phyloP scores from a whole-genome alignment of 805 yeast genomes.

The Sugiyamaella americana region DNA sequence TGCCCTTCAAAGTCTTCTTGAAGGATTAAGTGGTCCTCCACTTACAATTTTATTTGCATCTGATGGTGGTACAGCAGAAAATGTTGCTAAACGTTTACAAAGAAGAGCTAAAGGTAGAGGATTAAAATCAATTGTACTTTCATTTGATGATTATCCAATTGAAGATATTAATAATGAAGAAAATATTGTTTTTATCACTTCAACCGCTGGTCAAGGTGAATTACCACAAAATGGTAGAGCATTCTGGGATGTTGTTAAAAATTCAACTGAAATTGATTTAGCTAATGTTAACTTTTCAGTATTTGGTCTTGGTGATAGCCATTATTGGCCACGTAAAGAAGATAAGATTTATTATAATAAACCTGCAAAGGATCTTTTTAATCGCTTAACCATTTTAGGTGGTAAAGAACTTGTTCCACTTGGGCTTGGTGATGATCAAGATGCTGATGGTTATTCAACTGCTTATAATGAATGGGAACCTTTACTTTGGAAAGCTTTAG shows the following conservation, averaged over 20 bases:
- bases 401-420: constrained; percentile 66
- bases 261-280: constrained; percentile 57
- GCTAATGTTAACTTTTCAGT: constrained; percentile 52
- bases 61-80: constrained; percentile 86
- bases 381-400: constrained; percentile 61
- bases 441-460: constrained; percentile 89
- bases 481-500: constrained; percentile 77
- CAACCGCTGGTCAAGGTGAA: constrained; percentile 85
- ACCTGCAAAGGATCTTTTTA: constrained; percentile 70
- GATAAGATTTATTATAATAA: constrained; percentile 91
- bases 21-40: constrained; percentile 90
- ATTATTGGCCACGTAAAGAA: constrained; percentile 96
- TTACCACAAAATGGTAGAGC: constrained; percentile 76
- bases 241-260: constrained; percentile 67
- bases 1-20: constrained; percentile 70
- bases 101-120: constrained; percentile 78
- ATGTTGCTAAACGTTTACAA: constrained; percentile 69
- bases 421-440: constrained; percentile 96
- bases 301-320: constrained; percentile 75
- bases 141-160: constrained; percentile 65
- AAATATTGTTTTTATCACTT: constrained; percentile 60
- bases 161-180: constrained; percentile 71
- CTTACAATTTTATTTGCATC: constrained; percentile 80
- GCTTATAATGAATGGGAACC: constrained; percentile 89
- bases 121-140: constrained; percentile 54